A percentile compares a stretch with the other conserved stretches of the same genome.
Evolutionary conservation across 192 early-diverging fungal genomes (phyloP).

Genomic region (Coemansia umbellata): DNA sequence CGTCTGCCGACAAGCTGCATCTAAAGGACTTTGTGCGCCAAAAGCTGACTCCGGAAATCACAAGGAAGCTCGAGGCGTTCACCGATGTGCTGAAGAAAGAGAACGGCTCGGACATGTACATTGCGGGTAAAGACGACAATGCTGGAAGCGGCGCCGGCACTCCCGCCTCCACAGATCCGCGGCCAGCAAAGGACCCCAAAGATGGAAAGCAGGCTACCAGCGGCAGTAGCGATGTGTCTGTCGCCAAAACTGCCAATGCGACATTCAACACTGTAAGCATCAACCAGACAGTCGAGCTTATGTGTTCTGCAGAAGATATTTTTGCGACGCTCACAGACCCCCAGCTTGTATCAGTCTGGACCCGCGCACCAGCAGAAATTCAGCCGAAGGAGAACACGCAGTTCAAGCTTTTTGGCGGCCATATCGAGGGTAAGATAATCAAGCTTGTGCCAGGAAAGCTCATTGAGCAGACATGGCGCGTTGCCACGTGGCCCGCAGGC

Average conservation of each 20-base stretch:
- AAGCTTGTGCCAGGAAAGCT: constrained; percentile 69
- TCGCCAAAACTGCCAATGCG: constrained; percentile 15
- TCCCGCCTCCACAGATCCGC: not conserved
- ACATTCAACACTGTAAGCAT: constrained; percentile 62
- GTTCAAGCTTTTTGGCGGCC: constrained; percentile 84
- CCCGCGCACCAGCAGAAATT: constrained; percentile 66
- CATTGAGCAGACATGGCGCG: constrained; percentile 84
- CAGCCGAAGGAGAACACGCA: constrained; percentile 56
- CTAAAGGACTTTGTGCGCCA: constrained; percentile 70
- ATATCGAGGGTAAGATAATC: constrained; percentile 74
- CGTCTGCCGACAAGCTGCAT: constrained; percentile 13
- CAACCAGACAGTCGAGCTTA: constrained; percentile 75
- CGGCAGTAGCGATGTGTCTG: constrained; percentile 2
- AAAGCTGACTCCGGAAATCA: constrained; percentile 59
- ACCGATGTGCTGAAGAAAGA: constrained; percentile 67
- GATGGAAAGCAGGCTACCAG: constrained; percentile 5
- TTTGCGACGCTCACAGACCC: constrained; percentile 79
- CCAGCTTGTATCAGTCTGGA: constrained; percentile 73
- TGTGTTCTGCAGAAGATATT: constrained; percentile 73
- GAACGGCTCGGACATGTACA: constrained; percentile 81
- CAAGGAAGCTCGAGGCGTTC: constrained; percentile 60
- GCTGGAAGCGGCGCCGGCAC: constrained; percentile 2
- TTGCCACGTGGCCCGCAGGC: constrained; percentile 80
- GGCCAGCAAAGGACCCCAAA: constrained; percentile 20
- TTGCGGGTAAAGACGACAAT: constrained; percentile 49